phyloP scores from a whole-genome alignment of 345 rosid species.

The Lenwebbia sp. region DNA sequence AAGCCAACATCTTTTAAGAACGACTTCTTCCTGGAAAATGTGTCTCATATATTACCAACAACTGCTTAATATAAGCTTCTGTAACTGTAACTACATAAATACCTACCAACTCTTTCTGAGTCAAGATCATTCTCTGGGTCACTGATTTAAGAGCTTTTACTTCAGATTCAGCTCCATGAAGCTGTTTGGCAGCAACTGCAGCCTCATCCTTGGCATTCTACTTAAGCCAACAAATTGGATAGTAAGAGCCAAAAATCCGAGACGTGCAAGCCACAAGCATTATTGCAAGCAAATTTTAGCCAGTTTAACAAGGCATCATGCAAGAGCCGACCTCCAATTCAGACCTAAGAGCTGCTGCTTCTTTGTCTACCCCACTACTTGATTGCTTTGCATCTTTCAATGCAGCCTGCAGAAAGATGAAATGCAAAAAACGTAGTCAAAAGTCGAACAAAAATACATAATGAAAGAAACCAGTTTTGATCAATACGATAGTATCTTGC shows the following conservation, averaged over 20 bases:
- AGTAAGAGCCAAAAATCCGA: background rate
- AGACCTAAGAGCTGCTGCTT: constrained; percentile 49
- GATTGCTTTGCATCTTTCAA: constrained; percentile 75
- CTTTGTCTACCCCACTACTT: constrained; percentile 48
- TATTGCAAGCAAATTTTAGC: background rate
- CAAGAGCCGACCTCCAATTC: constrained; percentile 56
- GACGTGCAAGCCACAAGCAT: background rate
- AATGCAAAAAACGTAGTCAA: background rate
- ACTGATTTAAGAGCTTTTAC: constrained; percentile 65
- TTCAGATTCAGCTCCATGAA: constrained; percentile 78
- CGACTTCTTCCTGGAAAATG: constrained; percentile 92
- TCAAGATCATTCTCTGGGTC: constrained; percentile 98
- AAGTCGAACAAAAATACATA: background rate
- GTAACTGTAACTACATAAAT: background rate
- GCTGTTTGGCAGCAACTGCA: constrained; percentile 36
- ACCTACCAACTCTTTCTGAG: constrained; percentile 95
- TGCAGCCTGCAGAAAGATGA: constrained; percentile 47
- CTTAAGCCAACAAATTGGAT: constrained; percentile 4
- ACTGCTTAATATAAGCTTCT: background rate
- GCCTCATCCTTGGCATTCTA: constrained; percentile 69
- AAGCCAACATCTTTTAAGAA: constrained; percentile 99
- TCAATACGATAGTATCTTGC: background rate
- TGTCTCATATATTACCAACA: background rate
- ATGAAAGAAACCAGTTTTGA: background rate
- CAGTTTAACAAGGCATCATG: background rate